Percentiles rank a stretch among this genome's conserved stretches.
phyloP scores from a whole-genome alignment of 148 eudicot genomes.

The Rhododendron molle region DNA sequence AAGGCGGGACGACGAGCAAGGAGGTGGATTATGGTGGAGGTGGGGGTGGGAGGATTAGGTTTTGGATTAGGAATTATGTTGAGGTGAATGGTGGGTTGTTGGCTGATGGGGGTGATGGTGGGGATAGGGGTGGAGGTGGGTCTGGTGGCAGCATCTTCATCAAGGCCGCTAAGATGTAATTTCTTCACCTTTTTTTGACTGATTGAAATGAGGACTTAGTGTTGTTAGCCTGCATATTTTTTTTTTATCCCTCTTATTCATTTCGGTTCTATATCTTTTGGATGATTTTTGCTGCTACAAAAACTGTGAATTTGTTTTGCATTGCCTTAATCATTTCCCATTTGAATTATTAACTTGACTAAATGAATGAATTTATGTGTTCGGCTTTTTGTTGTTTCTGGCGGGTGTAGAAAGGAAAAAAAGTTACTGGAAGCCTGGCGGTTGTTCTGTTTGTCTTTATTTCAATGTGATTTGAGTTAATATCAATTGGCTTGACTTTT shows the following conservation, averaged over 20 bases:
- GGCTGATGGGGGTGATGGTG: conserved; percentile 93
- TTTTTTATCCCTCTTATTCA: not conserved
- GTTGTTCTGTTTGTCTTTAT: not conserved
- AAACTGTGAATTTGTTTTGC: not conserved
- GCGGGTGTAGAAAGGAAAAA: not conserved
- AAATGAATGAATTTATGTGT: not conserved
- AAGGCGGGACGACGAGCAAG: conserved; percentile 83
- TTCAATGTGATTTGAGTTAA: not conserved
- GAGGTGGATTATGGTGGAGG: conserved; percentile 89
- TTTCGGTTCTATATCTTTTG: not conserved
- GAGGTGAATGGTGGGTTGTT: conserved; percentile 71
- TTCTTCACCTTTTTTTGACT: conserved; percentile 9
- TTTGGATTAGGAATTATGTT: conserved; percentile 35
- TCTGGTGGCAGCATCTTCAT: conserved; percentile 94
- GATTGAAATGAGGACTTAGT: not conserved
- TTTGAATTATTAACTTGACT: not conserved
- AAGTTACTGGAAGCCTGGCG: not conserved
- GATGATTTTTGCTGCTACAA: conserved; percentile 4
- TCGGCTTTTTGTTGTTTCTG: not conserved
- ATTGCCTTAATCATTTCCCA: not conserved
- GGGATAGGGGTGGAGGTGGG: conserved; percentile 88
- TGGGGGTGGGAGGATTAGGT: conserved; percentile 80
- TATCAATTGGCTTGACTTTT: not conserved
- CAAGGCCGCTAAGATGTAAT: conserved; percentile 70
- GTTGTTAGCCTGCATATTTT: not conserved